Base-by-base conservation (phyloP, 2,329 filamentous ascomycete species). In the Diplodia intermedia region DNA sequence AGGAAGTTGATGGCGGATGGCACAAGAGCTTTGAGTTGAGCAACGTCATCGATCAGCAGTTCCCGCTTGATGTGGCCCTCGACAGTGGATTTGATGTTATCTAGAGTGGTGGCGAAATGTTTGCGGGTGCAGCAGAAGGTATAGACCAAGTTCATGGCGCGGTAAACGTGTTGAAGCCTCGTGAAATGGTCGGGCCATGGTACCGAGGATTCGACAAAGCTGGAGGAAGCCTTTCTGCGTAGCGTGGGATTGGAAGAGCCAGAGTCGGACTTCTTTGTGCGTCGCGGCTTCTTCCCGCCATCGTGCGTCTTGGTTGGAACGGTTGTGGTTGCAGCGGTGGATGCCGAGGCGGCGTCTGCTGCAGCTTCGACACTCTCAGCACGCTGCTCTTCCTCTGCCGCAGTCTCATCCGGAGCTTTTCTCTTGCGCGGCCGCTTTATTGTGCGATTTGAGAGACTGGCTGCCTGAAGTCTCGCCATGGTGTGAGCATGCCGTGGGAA, bases 51-150 rank as follows among this genome's bases (percentile, higher is more conserved):
- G 23, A 95, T 81, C 0, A 83, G 83, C 52, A 99, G 79, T 20
- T 88, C 82, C 29, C 87, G 86, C 73, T 91, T 90, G 69, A 89
- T 93, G 75, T 97, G 93, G 0, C 87, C 87, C 78, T 97, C 93
- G 0, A 98, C 94, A 0, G 94, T 88, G 9, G 88, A 86, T 72
- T 90, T 93, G 56, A 99, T 91, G 6, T 91, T 97, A 18, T 95
- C 91, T 72, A 97, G 93, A 0, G 94, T 97, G 0, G 95, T 98
- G 0, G 92, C 89, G 33, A 98, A 85, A 74, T 98, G 92, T 76
- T 97, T 97, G 55, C 95, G 89, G 1, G 94, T 94, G 76, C 90
- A 95, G 81, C 93, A 97, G 76, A 99, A 98, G 0, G 95, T 98
- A 74, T 93, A 97, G 0, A 98, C 93, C 1, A 98, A 82, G 73